These are phyloP conservation scores for Zizania latifolia DNA, from an alignment of 176 grass and related monocot species.

Conservation along the genomic window DNA sequence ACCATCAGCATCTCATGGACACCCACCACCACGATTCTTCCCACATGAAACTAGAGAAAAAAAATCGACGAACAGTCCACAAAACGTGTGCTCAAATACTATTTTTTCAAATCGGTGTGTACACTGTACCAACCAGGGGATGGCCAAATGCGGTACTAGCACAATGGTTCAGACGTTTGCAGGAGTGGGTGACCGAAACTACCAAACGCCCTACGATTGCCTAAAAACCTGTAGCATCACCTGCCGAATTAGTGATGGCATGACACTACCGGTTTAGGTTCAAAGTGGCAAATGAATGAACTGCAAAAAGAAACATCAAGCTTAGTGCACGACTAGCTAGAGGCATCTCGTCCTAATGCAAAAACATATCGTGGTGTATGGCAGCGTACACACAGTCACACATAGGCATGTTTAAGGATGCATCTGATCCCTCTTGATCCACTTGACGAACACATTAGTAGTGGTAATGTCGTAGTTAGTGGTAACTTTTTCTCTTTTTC, in stretches of 20 bases:
- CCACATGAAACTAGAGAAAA: not conserved
- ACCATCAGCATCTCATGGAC: not conserved
- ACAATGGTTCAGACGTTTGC: not conserved
- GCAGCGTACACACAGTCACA: too few species aligned
- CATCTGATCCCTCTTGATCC: slow-evolving; percentile 36
- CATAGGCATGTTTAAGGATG: slow-evolving; percentile 19
- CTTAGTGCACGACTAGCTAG: not conserved
- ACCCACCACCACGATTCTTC: not conserved
- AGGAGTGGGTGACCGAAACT: slow-evolving; percentile 26
- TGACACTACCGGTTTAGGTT: not conserved
- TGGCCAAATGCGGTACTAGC: not conserved
- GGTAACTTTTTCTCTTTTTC: not conserved
- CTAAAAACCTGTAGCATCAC: not conserved
- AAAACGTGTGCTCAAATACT: not conserved
- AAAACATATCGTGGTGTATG: not conserved
- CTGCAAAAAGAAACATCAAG: not conserved
- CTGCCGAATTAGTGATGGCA: not conserved
- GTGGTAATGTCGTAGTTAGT: slow-evolving; percentile 28
- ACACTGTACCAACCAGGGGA: not conserved
- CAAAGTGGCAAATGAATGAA: slow-evolving; percentile 1
- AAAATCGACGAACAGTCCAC: not conserved
- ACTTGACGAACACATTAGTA: slow-evolving; percentile 9
- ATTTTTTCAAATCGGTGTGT: not conserved
- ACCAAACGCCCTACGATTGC: not conserved
- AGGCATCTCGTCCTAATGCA: slow-evolving; percentile 14